phyloP scores from a whole-genome alignment of 306 rosid genomes.

The Quercus parvula region DNA sequence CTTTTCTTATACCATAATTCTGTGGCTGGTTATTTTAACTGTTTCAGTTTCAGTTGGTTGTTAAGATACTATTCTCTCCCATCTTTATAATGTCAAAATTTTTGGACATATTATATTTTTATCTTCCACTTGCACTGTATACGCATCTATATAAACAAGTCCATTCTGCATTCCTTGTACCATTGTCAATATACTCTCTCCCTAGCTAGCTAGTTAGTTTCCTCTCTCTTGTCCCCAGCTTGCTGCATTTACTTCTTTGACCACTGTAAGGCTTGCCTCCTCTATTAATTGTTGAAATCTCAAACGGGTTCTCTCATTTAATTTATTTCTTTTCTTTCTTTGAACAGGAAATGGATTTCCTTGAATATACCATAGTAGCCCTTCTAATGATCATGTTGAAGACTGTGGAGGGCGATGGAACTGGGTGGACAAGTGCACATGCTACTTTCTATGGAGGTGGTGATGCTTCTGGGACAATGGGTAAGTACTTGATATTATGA shows the following conservation, averaged over 20 bases:
- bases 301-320: not conserved
- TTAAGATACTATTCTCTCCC: not conserved
- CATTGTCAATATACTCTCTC: not conserved
- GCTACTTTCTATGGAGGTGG: not conserved
- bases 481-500: not conserved
- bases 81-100: not conserved
- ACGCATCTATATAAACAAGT: not conserved
- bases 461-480: slow-evolving; percentile 1
- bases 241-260: not conserved
- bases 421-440: not conserved
- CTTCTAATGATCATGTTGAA: not conserved
- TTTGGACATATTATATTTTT: not conserved
- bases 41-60: not conserved
- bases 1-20: not conserved
- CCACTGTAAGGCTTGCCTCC: not conserved
- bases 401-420: not conserved
- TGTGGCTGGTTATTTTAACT: not conserved
- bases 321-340: not conserved
- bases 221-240: not conserved
- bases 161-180: not conserved
- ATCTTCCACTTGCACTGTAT: not conserved
- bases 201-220: too few species aligned
- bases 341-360: not conserved
- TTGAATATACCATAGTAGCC: not conserved
- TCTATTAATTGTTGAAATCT: not conserved